A percentile compares a stretch with the other conserved stretches of the same genome.
phyloP scores from a whole-genome alignment of 805 yeast genomes.

The Lachancea dasiensis region DNA sequence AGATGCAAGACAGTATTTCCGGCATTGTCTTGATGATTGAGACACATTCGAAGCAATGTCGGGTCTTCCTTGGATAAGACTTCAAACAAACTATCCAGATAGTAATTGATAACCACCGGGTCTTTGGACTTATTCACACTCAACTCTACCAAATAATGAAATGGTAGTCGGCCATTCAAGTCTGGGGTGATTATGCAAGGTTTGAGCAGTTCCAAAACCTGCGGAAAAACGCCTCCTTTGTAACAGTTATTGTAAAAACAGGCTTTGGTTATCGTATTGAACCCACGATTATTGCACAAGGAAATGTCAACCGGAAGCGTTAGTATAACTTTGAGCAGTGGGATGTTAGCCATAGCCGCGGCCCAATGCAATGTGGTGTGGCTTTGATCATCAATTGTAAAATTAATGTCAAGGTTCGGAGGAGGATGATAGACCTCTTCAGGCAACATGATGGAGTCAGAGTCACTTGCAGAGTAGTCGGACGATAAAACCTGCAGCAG shows the following conservation, averaged over 20 bases:
- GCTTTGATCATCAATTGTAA: conserved; percentile 71
- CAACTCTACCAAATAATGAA: conserved; percentile 60
- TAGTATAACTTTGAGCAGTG: conserved; percentile 49
- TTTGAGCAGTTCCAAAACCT: conserved; percentile 54
- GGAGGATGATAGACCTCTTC: conserved; percentile 51
- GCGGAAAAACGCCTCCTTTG: conserved; percentile 54
- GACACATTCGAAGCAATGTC: conserved; percentile 46
- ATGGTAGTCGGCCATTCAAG: conserved; percentile 61
- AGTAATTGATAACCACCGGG: conserved; percentile 47
- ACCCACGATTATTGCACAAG: conserved; percentile 48
- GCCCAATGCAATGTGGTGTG: conserved; percentile 86
- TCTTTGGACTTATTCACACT: conserved; percentile 44
- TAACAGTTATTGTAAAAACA: conserved; percentile 67
- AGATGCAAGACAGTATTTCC: conserved; percentile 87
- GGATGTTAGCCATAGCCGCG: conserved; percentile 65
- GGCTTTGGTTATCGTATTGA: conserved; percentile 64
- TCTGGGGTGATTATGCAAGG: conserved; percentile 68
- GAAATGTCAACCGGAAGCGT: conserved; percentile 58
- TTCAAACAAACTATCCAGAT: conserved; percentile 45
- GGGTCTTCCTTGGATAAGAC: conserved; percentile 36
- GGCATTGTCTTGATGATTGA: conserved; percentile 70
- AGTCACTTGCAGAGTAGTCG: conserved; percentile 27
- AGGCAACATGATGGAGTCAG: conserved; percentile 22
- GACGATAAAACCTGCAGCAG: conserved; percentile 29
- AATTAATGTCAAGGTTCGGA: conserved; percentile 55